Conservation (phyloP, 805 yeast genomes). For the Cyberlindnera xishuangbannaensis region DNA sequence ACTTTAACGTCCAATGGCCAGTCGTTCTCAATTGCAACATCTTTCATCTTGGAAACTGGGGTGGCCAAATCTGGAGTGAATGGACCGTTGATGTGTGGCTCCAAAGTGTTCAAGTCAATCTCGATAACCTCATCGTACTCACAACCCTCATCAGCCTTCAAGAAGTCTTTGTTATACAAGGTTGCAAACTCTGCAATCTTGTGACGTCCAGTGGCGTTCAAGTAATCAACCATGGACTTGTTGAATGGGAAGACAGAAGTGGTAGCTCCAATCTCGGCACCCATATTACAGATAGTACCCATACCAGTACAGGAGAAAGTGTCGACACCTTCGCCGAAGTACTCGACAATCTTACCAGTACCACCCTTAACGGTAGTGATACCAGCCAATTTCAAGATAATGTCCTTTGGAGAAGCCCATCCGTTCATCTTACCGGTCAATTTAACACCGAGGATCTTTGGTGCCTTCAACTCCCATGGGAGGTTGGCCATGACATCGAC, state of each 20-base stretch:
- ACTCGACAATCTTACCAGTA: conserved; percentile 93
- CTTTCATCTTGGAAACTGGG: conserved; percentile 77
- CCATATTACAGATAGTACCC: conserved; percentile 99
- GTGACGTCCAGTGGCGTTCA: conserved; percentile 80
- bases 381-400: conserved; percentile 90
- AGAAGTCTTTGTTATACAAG: conserved; percentile 42
- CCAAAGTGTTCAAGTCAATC: conserved; percentile 78
- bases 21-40: conserved; percentile 59
- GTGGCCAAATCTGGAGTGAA: conserved; percentile 98
- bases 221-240: conserved; percentile 80
- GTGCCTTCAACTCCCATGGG: conserved; percentile 99
- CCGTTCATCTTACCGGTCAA: conserved; percentile 85
- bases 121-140: conserved; percentile 91
- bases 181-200: conserved; percentile 59
- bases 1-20: conserved; percentile 90
- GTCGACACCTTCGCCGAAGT: conserved; percentile 92
- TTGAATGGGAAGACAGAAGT: conserved; percentile 97
- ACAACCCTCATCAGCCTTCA: conserved; percentile 82
- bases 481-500: conserved; percentile 95
- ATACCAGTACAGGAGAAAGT: conserved; percentile 94
- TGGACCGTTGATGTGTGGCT: conserved; percentile 97
- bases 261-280: conserved; percentile 99
- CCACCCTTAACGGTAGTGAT: conserved; percentile 94
- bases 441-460: conserved; percentile 89
- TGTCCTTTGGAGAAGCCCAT: conserved; percentile 97